Base-by-base conservation (phyloP, 2,329 filamentous ascomycete genomes). In the Ascochyta viciae-villosae region DNA sequence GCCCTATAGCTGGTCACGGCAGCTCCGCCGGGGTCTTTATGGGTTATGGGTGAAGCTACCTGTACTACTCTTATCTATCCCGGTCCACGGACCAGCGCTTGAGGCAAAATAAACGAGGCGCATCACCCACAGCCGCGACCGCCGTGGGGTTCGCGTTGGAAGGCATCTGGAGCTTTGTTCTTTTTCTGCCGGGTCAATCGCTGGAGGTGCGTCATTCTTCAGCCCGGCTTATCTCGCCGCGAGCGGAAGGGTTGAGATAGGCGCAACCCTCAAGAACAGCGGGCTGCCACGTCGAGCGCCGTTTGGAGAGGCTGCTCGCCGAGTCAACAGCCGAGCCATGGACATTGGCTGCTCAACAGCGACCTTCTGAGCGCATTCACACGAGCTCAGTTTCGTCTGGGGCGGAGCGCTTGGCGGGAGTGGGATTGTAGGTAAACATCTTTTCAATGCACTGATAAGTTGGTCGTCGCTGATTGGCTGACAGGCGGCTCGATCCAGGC, bases 21-120 rank as follows among this genome's bases (percentile, higher is more conserved):
- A 70, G 67, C 57, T 62, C 19, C 53, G 33, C 61, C 64, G 66
- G 66, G 70, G 61, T 57, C 65, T 70, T 74, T 73, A 74, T 71
- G 70, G 58, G 38, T 42, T 41, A 52, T 50, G 53, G 48, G 58
- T 61, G 62, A 66, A 67, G 64, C 60, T 67, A 65, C 51, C 54
- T 69, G 71, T 74, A 65, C 62, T 67, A 67, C 61, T 64, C 71
- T 74, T 74, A 74, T 74, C 72, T 71, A 62, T 68, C 69, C 70
- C 68, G 64, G 71, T 72, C 66, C 64, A 70, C 64, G 63, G 69
- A 65, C 61, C 65, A 65, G 54, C 61, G 49, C 61, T 68, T 61
- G 62, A 66, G 68, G 71, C 66, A 69, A 72, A 73, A 70, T 71
- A 72, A 66, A 73, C 68, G 70, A 74, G 54, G 55, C 64, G 62